phyloP scores from a whole-genome alignment of 108 stramenopile species.

The Nitzschia putrida region DNA sequence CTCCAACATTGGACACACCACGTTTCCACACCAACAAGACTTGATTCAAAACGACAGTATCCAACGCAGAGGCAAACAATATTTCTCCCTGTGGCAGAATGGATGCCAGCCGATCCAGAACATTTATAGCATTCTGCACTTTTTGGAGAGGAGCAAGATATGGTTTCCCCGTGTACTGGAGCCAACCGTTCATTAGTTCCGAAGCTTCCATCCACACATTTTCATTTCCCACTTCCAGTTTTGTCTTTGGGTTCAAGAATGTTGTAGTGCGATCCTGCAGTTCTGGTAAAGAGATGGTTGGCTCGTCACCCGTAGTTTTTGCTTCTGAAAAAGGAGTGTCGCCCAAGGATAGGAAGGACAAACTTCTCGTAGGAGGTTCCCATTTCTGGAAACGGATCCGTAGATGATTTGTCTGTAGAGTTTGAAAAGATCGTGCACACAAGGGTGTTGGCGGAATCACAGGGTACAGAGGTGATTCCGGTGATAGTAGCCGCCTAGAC shows the following conservation, averaged over 20 bases:
- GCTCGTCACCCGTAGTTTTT: no score
- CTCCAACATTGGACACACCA: neutral
- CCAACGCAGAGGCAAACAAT: constrained; percentile 12
- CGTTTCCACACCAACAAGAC: constrained; percentile 10
- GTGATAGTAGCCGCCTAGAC: no score
- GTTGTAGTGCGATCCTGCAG: neutral
- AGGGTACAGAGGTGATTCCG: no score
- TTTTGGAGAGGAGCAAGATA: neutral
- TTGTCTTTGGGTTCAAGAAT: neutral
- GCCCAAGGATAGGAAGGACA: no score
- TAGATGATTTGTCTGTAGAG: no score
- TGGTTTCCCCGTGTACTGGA: neutral
- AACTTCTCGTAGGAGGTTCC: no score
- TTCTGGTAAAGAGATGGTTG: no score
- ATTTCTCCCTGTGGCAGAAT: constrained; percentile 3
- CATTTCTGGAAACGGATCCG: no score
- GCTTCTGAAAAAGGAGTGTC: no score
- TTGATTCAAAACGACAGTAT: constrained; percentile 11
- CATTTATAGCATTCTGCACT: neutral
- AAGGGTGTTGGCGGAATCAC: no score
- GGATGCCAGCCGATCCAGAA: constrained; percentile 20
- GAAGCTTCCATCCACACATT: constrained; percentile 5
- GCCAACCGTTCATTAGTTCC: neutral
- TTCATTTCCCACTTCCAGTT: neutral
- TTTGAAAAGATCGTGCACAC: no score